Base-by-base conservation (phyloP, 192 early-diverging fungal genomes). In the Coemansia sp. region DNA sequence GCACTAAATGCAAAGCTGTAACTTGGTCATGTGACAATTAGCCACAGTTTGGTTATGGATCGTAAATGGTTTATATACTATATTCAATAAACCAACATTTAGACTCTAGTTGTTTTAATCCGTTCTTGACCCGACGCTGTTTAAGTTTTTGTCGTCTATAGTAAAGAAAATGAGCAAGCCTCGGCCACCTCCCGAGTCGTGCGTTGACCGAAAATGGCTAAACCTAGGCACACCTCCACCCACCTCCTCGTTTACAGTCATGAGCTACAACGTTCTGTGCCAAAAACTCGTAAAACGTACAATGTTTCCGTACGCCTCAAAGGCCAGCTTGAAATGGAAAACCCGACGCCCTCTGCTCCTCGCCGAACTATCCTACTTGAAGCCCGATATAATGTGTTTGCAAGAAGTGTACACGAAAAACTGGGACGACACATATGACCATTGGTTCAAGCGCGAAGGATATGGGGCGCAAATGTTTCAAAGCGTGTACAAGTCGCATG, bases 191-290 rank as follows among this genome's bases (percentile, higher is more conserved):
- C 77, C 77, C 13, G 64, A 45, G 23, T 57, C 71, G 7, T 80
- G 72, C 53, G 38, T 22, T 27, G 50, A 64, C 57, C 62, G 77
- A 13, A 64, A 22, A 20, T 80, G 77, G 77, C 61, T 80, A 2
- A 16, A 64, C 6, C 57, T 80, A 23, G 60, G 18, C 60, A 62
- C 43, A 9, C 22, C 55, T 1, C 2, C 57, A 7, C 26, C 61
- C 16, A 20, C 23, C 24, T 37, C 37, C 20, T 61, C 69, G 24
- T 69, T 83, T 41, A 79, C 83, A 3, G 58, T 86, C 47, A 87
- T 88, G 86, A 74, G 74, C 70, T 87, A 85, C 74, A 87, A 87
- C 53, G 65, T 85, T 14, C 66, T 88, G 2, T 85, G 85, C 54
- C 86, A 88, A 41, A 75, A 69, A 12, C 68, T 88, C 14, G 69